phyloP scores from a whole-genome alignment of 768 basidiomycete species.

The Kwoniella mangroviensis region DNA sequence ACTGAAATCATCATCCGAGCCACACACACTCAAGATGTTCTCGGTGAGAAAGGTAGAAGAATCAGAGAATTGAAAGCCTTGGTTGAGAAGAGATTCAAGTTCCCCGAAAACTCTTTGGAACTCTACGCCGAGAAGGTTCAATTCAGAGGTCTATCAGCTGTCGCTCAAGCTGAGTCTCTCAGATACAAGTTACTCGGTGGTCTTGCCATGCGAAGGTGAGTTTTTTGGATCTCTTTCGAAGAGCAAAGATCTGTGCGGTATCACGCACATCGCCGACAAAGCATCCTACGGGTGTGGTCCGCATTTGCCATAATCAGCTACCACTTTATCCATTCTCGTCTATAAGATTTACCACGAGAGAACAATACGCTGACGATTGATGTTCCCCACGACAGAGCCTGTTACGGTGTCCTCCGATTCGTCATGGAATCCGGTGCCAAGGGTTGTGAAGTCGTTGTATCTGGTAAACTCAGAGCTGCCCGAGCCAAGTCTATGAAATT shows the following conservation, averaged over 20 bases:
- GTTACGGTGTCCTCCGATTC: constrained; percentile 99
- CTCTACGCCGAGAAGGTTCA: constrained; percentile 99
- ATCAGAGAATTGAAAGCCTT: constrained; percentile 98
- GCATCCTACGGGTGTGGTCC: no score
- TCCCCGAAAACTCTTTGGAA: constrained; percentile 98
- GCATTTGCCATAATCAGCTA: not conserved
- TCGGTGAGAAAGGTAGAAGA: constrained; percentile 98
- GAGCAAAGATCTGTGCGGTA: not conserved
- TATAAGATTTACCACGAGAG: no score
- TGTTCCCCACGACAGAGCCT: constrained; percentile 66
- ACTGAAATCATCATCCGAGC: constrained; percentile 99
- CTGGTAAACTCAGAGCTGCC: constrained; percentile 98
- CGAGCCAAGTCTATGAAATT: constrained; percentile 99
- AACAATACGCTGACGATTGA: not conserved
- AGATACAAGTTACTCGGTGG: constrained; percentile 99
- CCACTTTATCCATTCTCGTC: not conserved
- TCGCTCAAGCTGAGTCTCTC: constrained; percentile 97
- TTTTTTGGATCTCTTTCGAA: constrained; percentile 27
- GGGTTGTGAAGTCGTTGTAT: constrained; percentile 99
- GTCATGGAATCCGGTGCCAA: constrained; percentile 99
- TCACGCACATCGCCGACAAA: no score
- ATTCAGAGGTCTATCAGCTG: constrained; percentile 95
- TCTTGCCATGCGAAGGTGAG: constrained; percentile 95
- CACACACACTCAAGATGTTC: constrained; percentile 93
- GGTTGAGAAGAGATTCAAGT: constrained; percentile 99